A percentile compares a stretch with the other conserved stretches of the same genome.
Conservation (phyloP, 2,329 filamentous ascomycete species). For the Drechslerella coelobrocha region DNA sequence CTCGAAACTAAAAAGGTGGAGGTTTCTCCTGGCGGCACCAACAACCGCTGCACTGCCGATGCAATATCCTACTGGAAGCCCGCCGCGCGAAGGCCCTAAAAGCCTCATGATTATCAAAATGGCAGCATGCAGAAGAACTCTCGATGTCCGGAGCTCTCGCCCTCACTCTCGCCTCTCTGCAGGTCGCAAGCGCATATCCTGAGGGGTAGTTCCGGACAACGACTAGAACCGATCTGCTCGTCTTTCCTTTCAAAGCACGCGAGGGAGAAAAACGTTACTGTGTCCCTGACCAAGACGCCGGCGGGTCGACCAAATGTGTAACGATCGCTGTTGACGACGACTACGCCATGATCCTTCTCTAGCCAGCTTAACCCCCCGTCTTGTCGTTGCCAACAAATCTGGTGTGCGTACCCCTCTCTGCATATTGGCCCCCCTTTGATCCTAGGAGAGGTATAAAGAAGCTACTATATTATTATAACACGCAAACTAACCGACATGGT, state of each 20-base stretch:
- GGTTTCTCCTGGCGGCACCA: not conserved
- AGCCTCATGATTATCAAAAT: slow-evolving; percentile 7
- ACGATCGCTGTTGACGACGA: slow-evolving; percentile 13
- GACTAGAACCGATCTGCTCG: slow-evolving; percentile 10
- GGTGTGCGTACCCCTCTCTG: slow-evolving; percentile 37
- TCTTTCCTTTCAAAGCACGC: no score
- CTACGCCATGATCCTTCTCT: slow-evolving; percentile 42
- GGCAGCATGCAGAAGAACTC: slow-evolving; percentile 30
- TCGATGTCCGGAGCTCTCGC: slow-evolving; percentile 34
- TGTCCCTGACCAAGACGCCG: not conserved
- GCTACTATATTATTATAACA: no score
- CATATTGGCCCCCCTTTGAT: slow-evolving; percentile 29
- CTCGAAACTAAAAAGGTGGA: no score
- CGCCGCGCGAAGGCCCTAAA: not conserved
- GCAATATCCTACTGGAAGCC: not conserved
- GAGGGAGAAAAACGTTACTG: no score
- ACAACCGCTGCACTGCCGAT: not conserved
- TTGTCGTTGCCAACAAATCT: slow-evolving; percentile 19
- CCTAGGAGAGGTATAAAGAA: slow-evolving; percentile 12
- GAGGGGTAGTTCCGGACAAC: slow-evolving; percentile 18
- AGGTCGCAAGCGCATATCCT: slow-evolving; percentile 38
- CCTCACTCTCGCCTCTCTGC: not conserved
- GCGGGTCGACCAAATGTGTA: slow-evolving; percentile 25
- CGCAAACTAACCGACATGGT: not conserved
- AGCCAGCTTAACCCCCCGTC: slow-evolving; percentile 18